Evolutionary conservation across 176 grass and related monocot species (phyloP), one percentile per base, ranked within the genome.

Genomic region (Saccharum spontaneum): DNA sequence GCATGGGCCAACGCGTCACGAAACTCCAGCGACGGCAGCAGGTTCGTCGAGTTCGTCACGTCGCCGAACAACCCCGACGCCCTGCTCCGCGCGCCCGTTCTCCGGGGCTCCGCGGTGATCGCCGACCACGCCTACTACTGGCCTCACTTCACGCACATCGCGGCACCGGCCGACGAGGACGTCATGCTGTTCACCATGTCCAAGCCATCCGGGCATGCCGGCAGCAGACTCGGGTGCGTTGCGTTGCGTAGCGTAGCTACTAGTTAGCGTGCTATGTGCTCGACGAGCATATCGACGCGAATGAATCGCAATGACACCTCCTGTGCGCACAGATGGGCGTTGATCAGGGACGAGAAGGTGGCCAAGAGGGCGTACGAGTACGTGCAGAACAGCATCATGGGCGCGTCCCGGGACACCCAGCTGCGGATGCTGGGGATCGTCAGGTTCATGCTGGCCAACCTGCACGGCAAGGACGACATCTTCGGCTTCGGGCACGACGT

Each of bases 91-190:
- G 3, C 80, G 66, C 50, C 90, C 14, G 90, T 90, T 34, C 83
- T 97, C 45, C 44, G 31, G 38, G 88, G 80, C 63, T 80, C 92
- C 8, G 84, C 77, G 43, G 88, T 68, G 38, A 83, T 97, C 76
- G 14, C 85, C 77, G 94, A 97, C 83, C 92, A 89, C 89, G 94
- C 92, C 0, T 97, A 97, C 80, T 97, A 85, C 71, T 97, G 91
- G 90, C 94, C 94, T 11, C 92, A 94, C 63, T 94, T 82, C 41
- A 88, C 94, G 1, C 85, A 93, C 40, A 92, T 94, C 78, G 72
- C 90, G 9, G 79, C 17, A 14, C 86, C 92, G 11, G 88, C 80
- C 26, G 78, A 94, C 57, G 92, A 84, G 72, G 92, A 97, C 76
- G 68, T 92, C 76, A 94, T 94, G 94, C 23, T 94, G 37, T 97